These are phyloP conservation scores for Sporisorium graminicola DNA, from an alignment of 1,284 basidiomycete species.

Conservation along the genomic window DNA sequence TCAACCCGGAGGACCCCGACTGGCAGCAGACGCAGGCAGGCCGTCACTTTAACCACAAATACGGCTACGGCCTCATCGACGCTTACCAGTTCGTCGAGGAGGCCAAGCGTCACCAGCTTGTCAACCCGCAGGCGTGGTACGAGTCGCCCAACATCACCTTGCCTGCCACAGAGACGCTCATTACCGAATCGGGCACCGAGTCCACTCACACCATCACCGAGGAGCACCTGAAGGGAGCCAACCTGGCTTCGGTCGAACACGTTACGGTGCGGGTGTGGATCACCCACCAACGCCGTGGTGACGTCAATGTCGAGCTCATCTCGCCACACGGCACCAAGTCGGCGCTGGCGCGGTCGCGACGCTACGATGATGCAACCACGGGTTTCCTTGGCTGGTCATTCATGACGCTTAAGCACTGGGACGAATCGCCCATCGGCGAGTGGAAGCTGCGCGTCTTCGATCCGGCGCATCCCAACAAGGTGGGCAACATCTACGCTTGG, in stretches of 20 bases:
- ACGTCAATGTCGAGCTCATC: slow-evolving; percentile 88
- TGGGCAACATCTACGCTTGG: slow-evolving; percentile 90
- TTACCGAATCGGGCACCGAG: slow-evolving; percentile 78
- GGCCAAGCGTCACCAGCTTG: slow-evolving; percentile 84
- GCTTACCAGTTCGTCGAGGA: slow-evolving; percentile 85
- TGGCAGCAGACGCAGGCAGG: slow-evolving; percentile 89
- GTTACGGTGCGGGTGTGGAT: slow-evolving; percentile 95
- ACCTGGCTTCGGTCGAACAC: slow-evolving; percentile 91
- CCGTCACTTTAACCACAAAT: slow-evolving; percentile 93
- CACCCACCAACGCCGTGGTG: slow-evolving; percentile 84
- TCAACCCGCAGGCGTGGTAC: slow-evolving; percentile 92
- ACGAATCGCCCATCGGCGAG: slow-evolving; percentile 89
- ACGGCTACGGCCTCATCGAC: slow-evolving; percentile 91
- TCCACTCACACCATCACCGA: slow-evolving; percentile 80
- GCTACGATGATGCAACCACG: slow-evolving; percentile 77
- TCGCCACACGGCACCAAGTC: slow-evolving; percentile 90
- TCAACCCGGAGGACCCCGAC: slow-evolving; percentile 91
- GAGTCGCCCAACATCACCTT: slow-evolving; percentile 52
- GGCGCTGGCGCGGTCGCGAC: slow-evolving; percentile 81
- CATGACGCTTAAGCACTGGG: slow-evolving; percentile 99
- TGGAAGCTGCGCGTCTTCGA: slow-evolving; percentile 91
- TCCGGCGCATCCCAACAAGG: slow-evolving; percentile 74
- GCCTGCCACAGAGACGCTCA: slow-evolving; percentile 68
- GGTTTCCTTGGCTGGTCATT: slow-evolving; percentile 96
- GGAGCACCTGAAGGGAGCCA: slow-evolving; percentile 79